Evolutionary conservation across 192 early-diverging fungal genomes (phyloP).

Genomic region (Phycomyces nitens): DNA sequence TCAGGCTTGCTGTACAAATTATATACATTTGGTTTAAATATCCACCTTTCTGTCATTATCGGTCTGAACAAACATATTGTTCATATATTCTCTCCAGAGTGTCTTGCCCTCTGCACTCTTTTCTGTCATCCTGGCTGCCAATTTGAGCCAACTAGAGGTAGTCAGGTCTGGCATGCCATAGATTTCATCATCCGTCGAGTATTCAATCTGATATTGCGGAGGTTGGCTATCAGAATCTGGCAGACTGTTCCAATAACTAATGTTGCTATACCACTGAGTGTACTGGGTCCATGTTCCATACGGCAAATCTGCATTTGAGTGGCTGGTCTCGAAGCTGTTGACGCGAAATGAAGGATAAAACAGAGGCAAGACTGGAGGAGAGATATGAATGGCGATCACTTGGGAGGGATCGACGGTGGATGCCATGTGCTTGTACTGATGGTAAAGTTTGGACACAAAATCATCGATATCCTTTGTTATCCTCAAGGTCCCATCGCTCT

Average conservation of each 20-base stretch:
- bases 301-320: slow-evolving; percentile 1
- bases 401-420: neutral
- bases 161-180: slow-evolving; percentile 48
- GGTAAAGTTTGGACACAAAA: neutral
- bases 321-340: slow-evolving; percentile 43
- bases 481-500: neutral
- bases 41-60: slow-evolving; percentile 5
- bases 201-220: slow-evolving; percentile 46
- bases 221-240: slow-evolving; percentile 2
- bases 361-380: slow-evolving; percentile 64
- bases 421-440: slow-evolving; percentile 20
- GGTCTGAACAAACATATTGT: slow-evolving; percentile 37
- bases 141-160: slow-evolving; percentile 37
- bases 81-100: slow-evolving; percentile 30
- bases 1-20: neutral
- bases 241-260: slow-evolving; percentile 37
- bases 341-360: slow-evolving; percentile 63
- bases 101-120: slow-evolving; percentile 3
- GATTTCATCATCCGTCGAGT: slow-evolving; percentile 37
- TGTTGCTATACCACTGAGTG: slow-evolving; percentile 42
- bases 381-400: slow-evolving; percentile 31
- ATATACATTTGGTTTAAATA: neutral
- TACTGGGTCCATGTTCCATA: slow-evolving; percentile 37
- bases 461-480: slow-evolving; percentile 8
- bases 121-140: slow-evolving; percentile 36